A percentile compares a stretch with the other conserved stretches of the same genome.
phyloP scores from a whole-genome alignment of 169 alveolate species.

The Plasmodium coatneyi region DNA sequence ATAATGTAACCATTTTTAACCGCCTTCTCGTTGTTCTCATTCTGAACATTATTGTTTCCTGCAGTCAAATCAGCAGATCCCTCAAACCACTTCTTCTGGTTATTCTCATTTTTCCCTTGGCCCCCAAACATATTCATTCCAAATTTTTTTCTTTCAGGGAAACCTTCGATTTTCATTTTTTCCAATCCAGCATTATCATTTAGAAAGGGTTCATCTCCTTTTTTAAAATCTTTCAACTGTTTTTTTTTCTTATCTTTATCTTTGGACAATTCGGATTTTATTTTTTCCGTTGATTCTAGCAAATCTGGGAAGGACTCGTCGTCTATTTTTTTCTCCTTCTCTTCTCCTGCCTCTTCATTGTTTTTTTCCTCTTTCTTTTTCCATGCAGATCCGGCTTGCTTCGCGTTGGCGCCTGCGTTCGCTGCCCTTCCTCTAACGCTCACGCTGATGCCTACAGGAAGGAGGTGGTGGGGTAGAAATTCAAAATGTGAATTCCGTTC shows the following conservation, averaged over 20 bases:
- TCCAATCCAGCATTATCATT: slow-evolving; percentile 20
- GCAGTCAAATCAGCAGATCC: slow-evolving; percentile 17
- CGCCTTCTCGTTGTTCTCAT: slow-evolving; percentile 7
- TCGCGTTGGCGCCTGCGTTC: slow-evolving; percentile 23
- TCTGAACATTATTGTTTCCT: background rate
- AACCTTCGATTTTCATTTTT: background rate
- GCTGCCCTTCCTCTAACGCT: slow-evolving; percentile 71
- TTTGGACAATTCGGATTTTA: slow-evolving; percentile 49
- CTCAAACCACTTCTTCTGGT: slow-evolving; percentile 27
- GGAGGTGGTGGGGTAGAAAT: background rate
- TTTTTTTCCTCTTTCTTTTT: slow-evolving; percentile 40
- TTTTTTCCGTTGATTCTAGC: slow-evolving; percentile 70
- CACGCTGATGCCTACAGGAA: slow-evolving; percentile 35
- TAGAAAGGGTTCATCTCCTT: slow-evolving; percentile 26
- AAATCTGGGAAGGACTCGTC: slow-evolving; percentile 71
- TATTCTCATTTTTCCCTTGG: slow-evolving; percentile 30
- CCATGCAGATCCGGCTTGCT: slow-evolving; percentile 71
- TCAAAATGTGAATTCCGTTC: background rate
- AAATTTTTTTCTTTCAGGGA: slow-evolving; percentile 34
- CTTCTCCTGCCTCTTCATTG: slow-evolving; percentile 43
- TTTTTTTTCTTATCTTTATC: slow-evolving; percentile 68
- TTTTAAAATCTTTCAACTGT: slow-evolving; percentile 41
- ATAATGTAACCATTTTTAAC: slow-evolving; percentile 17
- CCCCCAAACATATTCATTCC: slow-evolving; percentile 52
- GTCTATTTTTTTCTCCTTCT: slow-evolving; percentile 67